Base-by-base conservation (phyloP, 352 stramenopile genomes). In the Nothophytophthora sp. region DNA sequence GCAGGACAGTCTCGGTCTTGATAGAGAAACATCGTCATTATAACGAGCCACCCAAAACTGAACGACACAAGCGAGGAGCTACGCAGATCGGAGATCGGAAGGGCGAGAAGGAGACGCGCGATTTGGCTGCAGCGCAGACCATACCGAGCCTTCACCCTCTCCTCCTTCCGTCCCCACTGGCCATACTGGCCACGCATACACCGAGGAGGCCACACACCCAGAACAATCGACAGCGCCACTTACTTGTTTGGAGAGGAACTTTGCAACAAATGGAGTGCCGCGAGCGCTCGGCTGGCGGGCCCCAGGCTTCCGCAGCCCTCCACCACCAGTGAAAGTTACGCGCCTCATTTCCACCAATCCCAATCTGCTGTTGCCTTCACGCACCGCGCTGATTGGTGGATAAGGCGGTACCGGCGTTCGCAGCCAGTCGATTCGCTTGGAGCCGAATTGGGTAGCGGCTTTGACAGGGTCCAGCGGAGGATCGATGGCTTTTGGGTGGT, bases 1-100 rank as follows among this genome's bases (percentile, higher is more conserved):
- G 81, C 84, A 94, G 81, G 81, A 94, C 81, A 92, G 81, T 94
- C 81, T 94, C 84, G 81, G 81, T 94, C 89, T 86, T 94, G 73
- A n/a, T n/a, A n/a, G n/a, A 90, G 66, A 76, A 80, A 84, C 76
- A 78, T 87, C 70, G 63, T 67, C 47, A 70, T 60, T 76, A 67
- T 57, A 76, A 70, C 61, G 57, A 55, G 55, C 51, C 41, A 59
- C 47, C 55, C 55, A 70, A 69, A 63, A 44, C 40, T 45, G 37
- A 46, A 54, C 50, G 50, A 67, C 48, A 24, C n/a, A n/a, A n/a
- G 24, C n/a, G 65, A 59, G 41, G 34, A 33, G 47, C 13, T 36
- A 16, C 20, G 25, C 35, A 25, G 29, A n/a, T n/a, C n/a, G n/a
- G n/a, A n/a, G n/a, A n/a, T n/a, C n/a, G n/a, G n/a, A n/a, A n/a